Conservation (phyloP, 768 basidiomycete species). For the Trametes villosa region DNA sequence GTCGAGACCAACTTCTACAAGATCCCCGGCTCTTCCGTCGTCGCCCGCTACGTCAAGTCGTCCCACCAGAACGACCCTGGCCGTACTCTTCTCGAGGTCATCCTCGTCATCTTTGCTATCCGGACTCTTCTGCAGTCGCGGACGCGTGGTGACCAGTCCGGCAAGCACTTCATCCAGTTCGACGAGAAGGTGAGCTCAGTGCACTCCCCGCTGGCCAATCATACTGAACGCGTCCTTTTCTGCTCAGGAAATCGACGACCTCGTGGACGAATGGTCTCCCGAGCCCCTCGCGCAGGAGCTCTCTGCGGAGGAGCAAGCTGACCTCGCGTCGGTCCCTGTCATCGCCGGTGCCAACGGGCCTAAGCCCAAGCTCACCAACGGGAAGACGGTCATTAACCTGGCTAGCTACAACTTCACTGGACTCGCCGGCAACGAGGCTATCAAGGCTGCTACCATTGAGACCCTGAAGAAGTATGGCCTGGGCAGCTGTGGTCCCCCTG, state of each 20-base stretch:
- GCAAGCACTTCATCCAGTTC: conserved; percentile 90
- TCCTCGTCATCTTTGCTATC: conserved; percentile 86
- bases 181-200: conserved; percentile 73
- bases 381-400: conserved; percentile 82
- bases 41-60: conserved; percentile 90
- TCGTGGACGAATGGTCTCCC: conserved; percentile 94
- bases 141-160: conserved; percentile 82
- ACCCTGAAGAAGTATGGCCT: conserved; percentile 88
- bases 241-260: conserved; percentile 89
- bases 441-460: conserved; percentile 85
- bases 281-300: conserved; percentile 78
- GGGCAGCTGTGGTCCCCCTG: conserved; percentile 94
- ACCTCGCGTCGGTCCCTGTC: conserved; percentile 76
- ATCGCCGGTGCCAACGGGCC: conserved; percentile 82
- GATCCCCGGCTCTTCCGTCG: conserved; percentile 80
- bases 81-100: conserved; percentile 85
- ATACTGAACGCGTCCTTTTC: background rate
- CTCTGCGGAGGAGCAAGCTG: conserved; percentile 58
- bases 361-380: conserved; percentile 77
- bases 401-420: conserved; percentile 93
- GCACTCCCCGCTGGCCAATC: background rate
- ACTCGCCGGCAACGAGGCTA: conserved; percentile 82
- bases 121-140: conserved; percentile 89
- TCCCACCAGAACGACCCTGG: conserved; percentile 97
- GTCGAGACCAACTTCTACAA: conserved; percentile 71